Evolutionary conservation across 768 basidiomycete genomes (phyloP).

Genomic region (Mycena rebaudengoi): DNA sequence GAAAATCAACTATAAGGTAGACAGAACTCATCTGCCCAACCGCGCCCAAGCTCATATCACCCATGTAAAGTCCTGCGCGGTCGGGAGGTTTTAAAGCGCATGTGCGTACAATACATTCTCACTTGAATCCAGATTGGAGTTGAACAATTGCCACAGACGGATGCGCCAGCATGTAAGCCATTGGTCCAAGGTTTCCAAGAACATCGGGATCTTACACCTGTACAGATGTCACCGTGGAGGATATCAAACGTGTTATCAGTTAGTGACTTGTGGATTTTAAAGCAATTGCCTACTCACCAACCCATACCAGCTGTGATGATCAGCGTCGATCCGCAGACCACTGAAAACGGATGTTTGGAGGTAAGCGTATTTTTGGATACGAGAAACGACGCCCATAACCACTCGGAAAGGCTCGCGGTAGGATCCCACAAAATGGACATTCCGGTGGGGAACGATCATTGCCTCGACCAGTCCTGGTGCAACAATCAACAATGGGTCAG

Average conservation of each 20-base stretch:
- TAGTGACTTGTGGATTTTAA: neutral
- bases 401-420: conserved; percentile 16
- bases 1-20: conserved; percentile 29
- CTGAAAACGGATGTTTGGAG: conserved; percentile 24
- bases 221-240: conserved; percentile 15
- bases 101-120: conserved; percentile 4
- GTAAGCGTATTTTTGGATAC: neutral
- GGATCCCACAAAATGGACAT: conserved; percentile 21
- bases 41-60: neutral
- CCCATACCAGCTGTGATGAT: conserved; percentile 15
- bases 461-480: conserved; percentile 17
- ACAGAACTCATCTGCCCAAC: neutral
- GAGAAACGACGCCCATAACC: too few species aligned
- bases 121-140: too few species aligned
- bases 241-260: conserved; percentile 17
- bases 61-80: conserved; percentile 1
- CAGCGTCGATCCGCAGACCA: conserved; percentile 19
- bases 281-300: neutral
- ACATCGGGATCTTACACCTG: neutral
- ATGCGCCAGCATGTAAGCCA: conserved; percentile 18
- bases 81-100: conserved; percentile 25
- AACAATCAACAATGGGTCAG: conserved; percentile 20
- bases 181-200: neutral
- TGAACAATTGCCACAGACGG: too few species aligned
- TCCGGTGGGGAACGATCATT: conserved; percentile 19